Conservation (phyloP, 2,329 filamentous ascomycete genomes). For the Penicillium occitanis region DNA sequence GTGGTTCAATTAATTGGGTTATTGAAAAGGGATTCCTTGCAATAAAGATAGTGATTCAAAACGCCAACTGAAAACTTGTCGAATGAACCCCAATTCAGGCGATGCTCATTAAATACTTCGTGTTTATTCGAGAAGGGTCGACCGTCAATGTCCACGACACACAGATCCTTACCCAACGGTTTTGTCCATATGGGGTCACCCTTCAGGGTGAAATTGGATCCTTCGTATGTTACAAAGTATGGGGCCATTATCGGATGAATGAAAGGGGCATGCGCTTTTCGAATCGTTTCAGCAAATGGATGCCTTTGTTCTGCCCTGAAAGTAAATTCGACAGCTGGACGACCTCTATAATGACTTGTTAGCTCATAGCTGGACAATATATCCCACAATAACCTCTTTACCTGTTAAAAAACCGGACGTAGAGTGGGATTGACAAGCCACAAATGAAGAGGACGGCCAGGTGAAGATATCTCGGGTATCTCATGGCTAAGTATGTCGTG, state of each 20-base stretch:
- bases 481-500: neutral
- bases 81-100: slow-evolving; percentile 7
- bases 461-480: neutral
- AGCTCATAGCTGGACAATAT: neutral
- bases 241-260: slow-evolving; percentile 12
- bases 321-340: neutral
- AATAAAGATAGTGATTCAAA: slow-evolving; percentile 18
- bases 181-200: slow-evolving; percentile 9
- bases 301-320: neutral
- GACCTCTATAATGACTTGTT: neutral
- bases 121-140: slow-evolving; percentile 15
- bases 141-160: slow-evolving; percentile 11
- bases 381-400: neutral
- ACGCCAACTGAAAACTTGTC: slow-evolving; percentile 11
- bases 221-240: slow-evolving; percentile 15
- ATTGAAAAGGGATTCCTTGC: neutral
- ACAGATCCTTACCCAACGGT: slow-evolving; percentile 11
- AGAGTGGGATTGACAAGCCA: slow-evolving; percentile 2
- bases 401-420: neutral
- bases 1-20: neutral
- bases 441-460: neutral
- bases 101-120: slow-evolving; percentile 9
- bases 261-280: slow-evolving; percentile 8
- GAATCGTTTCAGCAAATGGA: slow-evolving; percentile 11
- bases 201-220: slow-evolving; percentile 13